Conservation (phyloP, 768 basidiomycete genomes). For the Leccinum disarticulatum region DNA sequence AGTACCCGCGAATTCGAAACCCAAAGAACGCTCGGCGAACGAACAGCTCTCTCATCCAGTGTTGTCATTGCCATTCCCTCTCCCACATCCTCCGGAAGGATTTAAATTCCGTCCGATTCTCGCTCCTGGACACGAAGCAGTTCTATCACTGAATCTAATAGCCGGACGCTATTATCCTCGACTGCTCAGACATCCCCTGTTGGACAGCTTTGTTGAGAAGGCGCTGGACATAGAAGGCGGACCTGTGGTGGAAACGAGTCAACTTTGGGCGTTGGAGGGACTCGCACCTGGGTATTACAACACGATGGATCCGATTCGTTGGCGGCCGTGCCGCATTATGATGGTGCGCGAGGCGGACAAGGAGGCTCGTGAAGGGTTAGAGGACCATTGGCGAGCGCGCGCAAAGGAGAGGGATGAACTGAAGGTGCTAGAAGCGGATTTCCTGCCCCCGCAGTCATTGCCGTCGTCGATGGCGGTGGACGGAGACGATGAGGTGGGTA, state of each 20-base stretch:
- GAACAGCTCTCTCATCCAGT: conserved; percentile 40
- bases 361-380: conserved; percentile 45
- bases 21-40: conserved; percentile 22
- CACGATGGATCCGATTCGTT: conserved; percentile 64
- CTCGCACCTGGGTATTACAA: conserved; percentile 65
- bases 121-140: conserved; percentile 56
- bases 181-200: conserved; percentile 63
- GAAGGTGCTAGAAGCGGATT: conserved; percentile 13
- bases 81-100: conserved; percentile 66
- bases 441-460: conserved; percentile 15
- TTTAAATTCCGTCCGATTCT: conserved; percentile 72
- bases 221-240: conserved; percentile 39
- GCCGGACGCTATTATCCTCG: conserved; percentile 81
- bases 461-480: conserved; percentile 6
- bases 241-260: conserved; percentile 42
- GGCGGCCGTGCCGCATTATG: conserved; percentile 47
- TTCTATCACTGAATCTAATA: conserved; percentile 67
- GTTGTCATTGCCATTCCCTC: conserved; percentile 35
- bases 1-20: conserved; percentile 6
- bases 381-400: conserved; percentile 37
- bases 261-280: conserved; percentile 74
- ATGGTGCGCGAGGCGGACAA: conserved; percentile 67
- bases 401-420: conserved; percentile 30
- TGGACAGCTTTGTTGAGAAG: conserved; percentile 41
- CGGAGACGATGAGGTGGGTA: background rate